phyloP scores from a whole-genome alignment of 352 stramenopile genomes.

The Phytophthora constricta region DNA sequence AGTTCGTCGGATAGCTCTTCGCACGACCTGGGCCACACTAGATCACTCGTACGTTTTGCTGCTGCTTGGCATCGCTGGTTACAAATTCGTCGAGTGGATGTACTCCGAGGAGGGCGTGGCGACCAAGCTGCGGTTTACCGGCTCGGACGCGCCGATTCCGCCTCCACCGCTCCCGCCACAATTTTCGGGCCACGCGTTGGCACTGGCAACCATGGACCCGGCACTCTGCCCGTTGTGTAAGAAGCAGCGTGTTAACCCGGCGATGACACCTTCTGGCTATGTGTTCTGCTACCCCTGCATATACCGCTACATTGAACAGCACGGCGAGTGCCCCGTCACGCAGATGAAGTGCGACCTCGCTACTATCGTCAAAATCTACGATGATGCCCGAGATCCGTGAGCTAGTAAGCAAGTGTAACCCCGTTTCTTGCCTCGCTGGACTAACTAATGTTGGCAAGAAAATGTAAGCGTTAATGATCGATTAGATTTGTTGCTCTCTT shows the following conservation, averaged over 20 bases:
- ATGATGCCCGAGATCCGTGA: conserved; percentile 57
- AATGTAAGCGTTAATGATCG: no score
- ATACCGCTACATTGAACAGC: conserved; percentile 73
- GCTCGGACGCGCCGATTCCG: conserved; percentile 62
- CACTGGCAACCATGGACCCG: conserved; percentile 54
- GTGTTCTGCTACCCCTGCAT: conserved; percentile 90
- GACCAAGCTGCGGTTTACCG: conserved; percentile 61
- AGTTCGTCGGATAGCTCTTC: conserved; percentile 51
- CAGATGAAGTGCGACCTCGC: conserved; percentile 71
- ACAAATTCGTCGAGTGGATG: conserved; percentile 91
- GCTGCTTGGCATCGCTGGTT: conserved; percentile 75
- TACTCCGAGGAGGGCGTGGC: conserved; percentile 83
- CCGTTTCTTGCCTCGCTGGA: no score
- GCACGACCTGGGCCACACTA: conserved; percentile 65
- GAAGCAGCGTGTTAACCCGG: conserved; percentile 74
- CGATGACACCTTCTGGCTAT: conserved; percentile 73
- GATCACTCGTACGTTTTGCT: conserved; percentile 88
- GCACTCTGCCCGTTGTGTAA: conserved; percentile 75
- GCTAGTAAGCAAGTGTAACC: no score
- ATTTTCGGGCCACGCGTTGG: conserved; percentile 64
- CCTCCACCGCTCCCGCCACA: conserved; percentile 75
- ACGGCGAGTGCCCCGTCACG: conserved; percentile 80
- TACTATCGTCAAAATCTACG: conserved; percentile 85
- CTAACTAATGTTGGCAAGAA: neutral
- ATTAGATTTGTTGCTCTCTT: no score